Evolutionary conservation across 345 rosid genomes (phyloP).

Genomic region (Passiflora organensis): DNA sequence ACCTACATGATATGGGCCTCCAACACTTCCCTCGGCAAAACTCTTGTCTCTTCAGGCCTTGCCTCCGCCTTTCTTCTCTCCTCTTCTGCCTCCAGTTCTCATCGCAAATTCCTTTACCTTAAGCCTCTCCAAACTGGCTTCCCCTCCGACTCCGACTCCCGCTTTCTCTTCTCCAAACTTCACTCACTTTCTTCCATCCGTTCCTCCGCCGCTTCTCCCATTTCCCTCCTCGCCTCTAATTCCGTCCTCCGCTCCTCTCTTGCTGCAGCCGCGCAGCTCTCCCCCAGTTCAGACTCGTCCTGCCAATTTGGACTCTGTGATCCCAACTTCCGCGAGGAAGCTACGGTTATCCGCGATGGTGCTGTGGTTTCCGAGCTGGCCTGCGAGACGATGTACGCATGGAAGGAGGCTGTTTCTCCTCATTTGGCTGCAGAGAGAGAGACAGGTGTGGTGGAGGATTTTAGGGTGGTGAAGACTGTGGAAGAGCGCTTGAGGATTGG

Average conservation of each 20-base stretch:
- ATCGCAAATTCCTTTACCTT: slow-evolving; percentile 55
- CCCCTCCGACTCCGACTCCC: slow-evolving; percentile 88
- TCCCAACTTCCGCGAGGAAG: slow-evolving; percentile 45
- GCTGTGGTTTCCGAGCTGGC: slow-evolving; percentile 37
- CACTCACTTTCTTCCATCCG: slow-evolving; percentile 50
- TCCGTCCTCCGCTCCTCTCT: slow-evolving; percentile 53
- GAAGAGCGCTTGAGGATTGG: slow-evolving; percentile 41
- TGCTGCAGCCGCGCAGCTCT: slow-evolving; percentile 36
- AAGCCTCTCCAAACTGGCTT: slow-evolving; percentile 93
- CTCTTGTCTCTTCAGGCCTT: slow-evolving; percentile 89
- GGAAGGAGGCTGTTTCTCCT: slow-evolving; percentile 87
- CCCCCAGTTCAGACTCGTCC: background rate
- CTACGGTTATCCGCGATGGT: slow-evolving; percentile 19
- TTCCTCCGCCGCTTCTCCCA: slow-evolving; percentile 11
- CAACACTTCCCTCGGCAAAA: slow-evolving; percentile 91
- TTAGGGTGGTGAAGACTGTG: slow-evolving; percentile 38
- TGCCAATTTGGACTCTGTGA: slow-evolving; percentile 34
- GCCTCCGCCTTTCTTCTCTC: slow-evolving; percentile 78
- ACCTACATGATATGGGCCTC: slow-evolving; percentile 71
- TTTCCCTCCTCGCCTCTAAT: slow-evolving; percentile 50
- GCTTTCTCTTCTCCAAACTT: slow-evolving; percentile 64
- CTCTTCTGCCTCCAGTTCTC: slow-evolving; percentile 1
- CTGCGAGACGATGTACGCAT: slow-evolving; percentile 69
- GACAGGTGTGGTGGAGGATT: slow-evolving; percentile 42
- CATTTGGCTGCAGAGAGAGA: slow-evolving; percentile 86